Conservation (phyloP, 306 rosid species). For the Abrus precatorius region DNA sequence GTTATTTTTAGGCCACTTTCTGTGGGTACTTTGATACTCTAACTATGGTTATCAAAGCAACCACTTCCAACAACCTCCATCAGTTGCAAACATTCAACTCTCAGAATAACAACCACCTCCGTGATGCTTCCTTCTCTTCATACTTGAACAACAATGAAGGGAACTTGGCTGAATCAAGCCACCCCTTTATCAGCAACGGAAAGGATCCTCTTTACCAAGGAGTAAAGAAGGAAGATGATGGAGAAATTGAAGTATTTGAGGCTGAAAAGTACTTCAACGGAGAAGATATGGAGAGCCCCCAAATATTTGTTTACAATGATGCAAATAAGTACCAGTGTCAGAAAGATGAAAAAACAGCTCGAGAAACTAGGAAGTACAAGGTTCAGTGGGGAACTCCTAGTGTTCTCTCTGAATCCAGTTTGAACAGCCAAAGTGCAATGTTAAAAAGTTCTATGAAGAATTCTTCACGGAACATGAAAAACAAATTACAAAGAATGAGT, state of each 20-base stretch:
- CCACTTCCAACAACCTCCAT: conserved; percentile 53
- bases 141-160: conserved; percentile 58
- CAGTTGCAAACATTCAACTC: conserved; percentile 51
- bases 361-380: conserved; percentile 44
- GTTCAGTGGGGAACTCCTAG: conserved; percentile 70
- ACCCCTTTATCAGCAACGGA: conserved; percentile 42
- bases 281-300: conserved; percentile 54
- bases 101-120: conserved; percentile 41
- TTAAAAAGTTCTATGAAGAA: conserved; percentile 52
- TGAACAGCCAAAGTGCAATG: conserved; percentile 80
- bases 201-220: conserved; percentile 44
- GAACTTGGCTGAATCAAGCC: conserved; percentile 51
- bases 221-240: conserved; percentile 68
- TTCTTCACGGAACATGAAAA: conserved; percentile 45
- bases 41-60: conserved; percentile 62
- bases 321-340: conserved; percentile 47
- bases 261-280: conserved; percentile 98
- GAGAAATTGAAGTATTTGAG: conserved; percentile 84
- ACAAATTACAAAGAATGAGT: conserved; percentile 52
- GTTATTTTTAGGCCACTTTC: conserved; percentile 33
- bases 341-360: conserved; percentile 36
- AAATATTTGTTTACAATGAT: conserved; percentile 47
- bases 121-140: conserved; percentile 66
- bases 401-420: conserved; percentile 76
- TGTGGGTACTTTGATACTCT: conserved; percentile 19